Evolutionary conservation across 2,329 filamentous ascomycete species (phyloP), one percentile per base, ranked within the genome.

Genomic region (Xylaria digitata): DNA sequence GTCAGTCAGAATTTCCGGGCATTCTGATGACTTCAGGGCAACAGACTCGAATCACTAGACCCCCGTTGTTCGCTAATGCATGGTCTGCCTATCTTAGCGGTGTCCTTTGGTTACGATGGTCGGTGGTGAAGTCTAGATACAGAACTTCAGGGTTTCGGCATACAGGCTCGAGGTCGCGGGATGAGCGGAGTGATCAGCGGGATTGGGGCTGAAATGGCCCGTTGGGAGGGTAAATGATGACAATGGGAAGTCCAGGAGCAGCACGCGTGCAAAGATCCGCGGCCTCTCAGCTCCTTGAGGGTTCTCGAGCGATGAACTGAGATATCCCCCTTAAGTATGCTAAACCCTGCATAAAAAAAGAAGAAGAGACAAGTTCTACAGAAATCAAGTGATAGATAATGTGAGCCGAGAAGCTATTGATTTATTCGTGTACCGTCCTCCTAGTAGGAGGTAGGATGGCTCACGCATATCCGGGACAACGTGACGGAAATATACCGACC

Each of bases 1-100:
- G 84, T 89, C 75, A 92, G 88, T 68, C 91, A 94, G 79, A 93
- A 90, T 75, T 93, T 92, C 74, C 84, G 91, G 63, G 80, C 85
- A 32, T 74, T 87, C 65, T 87, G 74, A 68, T 42, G 37, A 34
- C 9, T 15, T 40, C 11, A n/a, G 37, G 13, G 17, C 11, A 17
- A 19, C 6, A 32, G n/a, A 21, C 13, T 17, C 15, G 5, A 13
- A 42, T 32, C 9, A 13, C 8, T 15, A 1, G 7, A 3, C 19
- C 9, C 13, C 19, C 21, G 21, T 54, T 54, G 17, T 42, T 42
- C 19, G 23, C 15, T 60, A 32, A 9, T 37, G 9, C n/a, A 26
- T 34, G n/a, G 11, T 23, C 30, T 53, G 21, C 21, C 15, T 2
- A n/a, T n/a, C 21, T 2, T 11, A 15, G 15, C 13, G 53, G 37